Conservation (phyloP, 768 basidiomycete species). For the Naematelia encephala region DNA sequence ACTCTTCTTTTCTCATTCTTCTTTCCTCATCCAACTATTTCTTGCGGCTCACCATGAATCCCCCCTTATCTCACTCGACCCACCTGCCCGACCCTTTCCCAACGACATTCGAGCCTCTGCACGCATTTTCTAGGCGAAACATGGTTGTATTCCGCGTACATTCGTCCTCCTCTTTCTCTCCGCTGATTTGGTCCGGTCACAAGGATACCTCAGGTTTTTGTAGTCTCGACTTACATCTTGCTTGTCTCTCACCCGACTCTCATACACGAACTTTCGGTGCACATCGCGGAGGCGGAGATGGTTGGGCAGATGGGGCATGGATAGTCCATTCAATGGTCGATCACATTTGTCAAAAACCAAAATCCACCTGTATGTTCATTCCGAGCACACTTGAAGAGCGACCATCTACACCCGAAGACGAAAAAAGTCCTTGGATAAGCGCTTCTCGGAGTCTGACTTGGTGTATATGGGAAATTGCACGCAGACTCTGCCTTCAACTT, state of each 20-base stretch:
- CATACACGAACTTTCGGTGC: not conserved
- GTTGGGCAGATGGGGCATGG: constrained; percentile 8
- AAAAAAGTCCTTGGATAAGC: constrained; percentile 23
- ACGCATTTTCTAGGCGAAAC: not conserved
- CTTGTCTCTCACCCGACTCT: not conserved
- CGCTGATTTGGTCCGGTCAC: not conserved
- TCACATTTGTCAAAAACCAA: constrained; percentile 14
- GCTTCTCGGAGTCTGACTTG: constrained; percentile 12
- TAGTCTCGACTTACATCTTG: not conserved
- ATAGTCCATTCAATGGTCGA: constrained; percentile 16
- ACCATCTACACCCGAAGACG: constrained; percentile 16
- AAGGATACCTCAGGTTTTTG: not conserved
- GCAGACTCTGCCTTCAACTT: not conserved
- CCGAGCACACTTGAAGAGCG: constrained; percentile 11
- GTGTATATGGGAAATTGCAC: constrained; percentile 24
- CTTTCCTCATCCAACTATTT: not conserved
- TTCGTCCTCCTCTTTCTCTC: not conserved
- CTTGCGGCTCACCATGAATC: not conserved
- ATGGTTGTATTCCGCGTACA: not conserved
- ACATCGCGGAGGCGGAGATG: not conserved
- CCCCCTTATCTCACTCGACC: not conserved
- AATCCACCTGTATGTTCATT: not conserved
- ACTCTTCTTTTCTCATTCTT: not conserved
- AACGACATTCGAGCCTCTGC: not conserved
- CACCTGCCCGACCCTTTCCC: not conserved